Evolutionary conservation across 805 yeast genomes (phyloP).

Genomic region (Pichia deserticola): DNA sequence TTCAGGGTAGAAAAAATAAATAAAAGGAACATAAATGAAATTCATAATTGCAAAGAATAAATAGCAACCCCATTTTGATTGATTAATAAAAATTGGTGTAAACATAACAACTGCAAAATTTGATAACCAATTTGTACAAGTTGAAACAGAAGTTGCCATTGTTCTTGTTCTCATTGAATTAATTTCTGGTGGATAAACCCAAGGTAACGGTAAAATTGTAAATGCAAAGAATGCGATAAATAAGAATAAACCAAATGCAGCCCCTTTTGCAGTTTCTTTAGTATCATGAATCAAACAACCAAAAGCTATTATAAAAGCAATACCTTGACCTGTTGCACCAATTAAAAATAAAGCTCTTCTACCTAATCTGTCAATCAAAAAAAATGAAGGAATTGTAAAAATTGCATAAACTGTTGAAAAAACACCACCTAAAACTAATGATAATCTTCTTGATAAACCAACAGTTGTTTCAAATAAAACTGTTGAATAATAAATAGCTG

Average conservation of each 20-base stretch:
- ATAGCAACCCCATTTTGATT: slow-evolving; percentile 58
- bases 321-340: slow-evolving; percentile 46
- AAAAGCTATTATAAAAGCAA: slow-evolving; percentile 42
- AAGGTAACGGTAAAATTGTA: slow-evolving; percentile 35
- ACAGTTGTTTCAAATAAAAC: slow-evolving; percentile 47
- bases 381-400: slow-evolving; percentile 54
- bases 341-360: slow-evolving; percentile 46
- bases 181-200: slow-evolving; percentile 65
- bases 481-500: slow-evolving; percentile 60
- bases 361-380: slow-evolving; percentile 55
- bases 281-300: slow-evolving; percentile 37
- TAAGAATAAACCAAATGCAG: slow-evolving; percentile 59
- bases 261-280: slow-evolving; percentile 47
- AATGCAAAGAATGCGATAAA: slow-evolving; percentile 51
- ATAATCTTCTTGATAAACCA: slow-evolving; percentile 41
- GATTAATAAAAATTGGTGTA: slow-evolving; percentile 48
- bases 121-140: slow-evolving; percentile 63
- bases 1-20: slow-evolving; percentile 67
- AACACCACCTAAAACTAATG: slow-evolving; percentile 59
- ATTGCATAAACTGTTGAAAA: slow-evolving; percentile 56
- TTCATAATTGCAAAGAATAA: slow-evolving; percentile 62
- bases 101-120: slow-evolving; percentile 65
- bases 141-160: slow-evolving; percentile 52
- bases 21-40: slow-evolving; percentile 52
- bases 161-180: slow-evolving; percentile 65